Percentiles rank a stretch among this genome's conserved stretches.
phyloP scores from a whole-genome alignment of 176 grass and related monocot genomes.

The Pharus latifolius region DNA sequence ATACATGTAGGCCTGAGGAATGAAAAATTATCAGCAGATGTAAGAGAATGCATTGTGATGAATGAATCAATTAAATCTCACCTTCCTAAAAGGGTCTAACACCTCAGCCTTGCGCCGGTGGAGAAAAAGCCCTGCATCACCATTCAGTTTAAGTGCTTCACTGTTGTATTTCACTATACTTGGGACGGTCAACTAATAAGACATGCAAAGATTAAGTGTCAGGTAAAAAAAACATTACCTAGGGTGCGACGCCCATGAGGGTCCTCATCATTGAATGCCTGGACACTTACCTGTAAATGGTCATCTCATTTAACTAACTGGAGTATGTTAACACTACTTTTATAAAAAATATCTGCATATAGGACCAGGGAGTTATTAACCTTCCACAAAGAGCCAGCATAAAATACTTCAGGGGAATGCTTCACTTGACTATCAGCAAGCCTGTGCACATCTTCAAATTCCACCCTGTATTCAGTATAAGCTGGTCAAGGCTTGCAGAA shows the following conservation, averaged over 20 bases:
- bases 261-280: slow-evolving; percentile 99
- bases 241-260: slow-evolving; percentile 90
- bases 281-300: slow-evolving; percentile 76
- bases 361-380: slow-evolving; percentile 27
- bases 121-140: slow-evolving; percentile 76
- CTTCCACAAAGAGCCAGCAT: slow-evolving; percentile 96
- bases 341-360: slow-evolving; percentile 4
- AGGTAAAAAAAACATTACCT: slow-evolving; percentile 43
- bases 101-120: slow-evolving; percentile 89
- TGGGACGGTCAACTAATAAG: background rate
- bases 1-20: slow-evolving; percentile 66
- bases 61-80: slow-evolving; percentile 22
- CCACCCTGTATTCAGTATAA: slow-evolving; percentile 48
- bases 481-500: slow-evolving; percentile 17
- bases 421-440: slow-evolving; percentile 90
- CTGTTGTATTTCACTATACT: slow-evolving; percentile 3
- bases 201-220: background rate
- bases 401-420: slow-evolving; percentile 94
- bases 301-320: background rate
- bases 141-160: background rate
- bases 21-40: slow-evolving; percentile 3
- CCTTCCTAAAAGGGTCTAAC: slow-evolving; percentile 74
- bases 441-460: slow-evolving; percentile 91
- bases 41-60: background rate
- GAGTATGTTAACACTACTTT: background rate